These are phyloP conservation scores for Gastrolobium villosum DNA, from an alignment of 306 rosid genomes.

Conservation along the genomic window DNA sequence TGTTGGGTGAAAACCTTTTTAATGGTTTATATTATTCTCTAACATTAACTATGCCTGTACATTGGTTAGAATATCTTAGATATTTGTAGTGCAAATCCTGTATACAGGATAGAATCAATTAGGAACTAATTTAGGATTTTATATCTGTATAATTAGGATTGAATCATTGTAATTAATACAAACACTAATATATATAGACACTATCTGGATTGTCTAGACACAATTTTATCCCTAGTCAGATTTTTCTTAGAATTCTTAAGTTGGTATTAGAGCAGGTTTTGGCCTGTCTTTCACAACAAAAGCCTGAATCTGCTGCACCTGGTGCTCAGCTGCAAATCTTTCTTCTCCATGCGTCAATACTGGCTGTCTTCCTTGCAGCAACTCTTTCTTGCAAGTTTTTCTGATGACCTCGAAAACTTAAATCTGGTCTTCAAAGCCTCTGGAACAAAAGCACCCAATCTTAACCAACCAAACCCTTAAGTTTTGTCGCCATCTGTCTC, in stretches of 20 bases:
- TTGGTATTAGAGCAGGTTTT: not conserved
- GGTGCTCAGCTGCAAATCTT: not conserved
- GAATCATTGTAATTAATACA: not conserved
- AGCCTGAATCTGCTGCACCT: not conserved
- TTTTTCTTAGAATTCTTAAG: not conserved
- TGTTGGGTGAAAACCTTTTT: no score
- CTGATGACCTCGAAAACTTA: not conserved
- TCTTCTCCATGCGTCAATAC: not conserved
- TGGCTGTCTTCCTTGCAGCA: not conserved
- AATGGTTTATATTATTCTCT: no score
- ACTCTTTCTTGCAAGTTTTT: not conserved
- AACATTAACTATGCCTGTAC: slow-evolving; percentile 15
- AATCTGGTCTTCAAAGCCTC: not conserved
- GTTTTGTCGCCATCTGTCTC: not conserved
- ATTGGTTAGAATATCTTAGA: slow-evolving; percentile 21
- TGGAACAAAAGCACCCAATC: not conserved
- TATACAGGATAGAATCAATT: not conserved
- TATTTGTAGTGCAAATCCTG: slow-evolving; percentile 8
- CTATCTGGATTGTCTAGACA: not conserved
- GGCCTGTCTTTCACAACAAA: not conserved
- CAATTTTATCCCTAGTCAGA: not conserved
- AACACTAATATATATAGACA: not conserved
- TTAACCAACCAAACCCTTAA: not conserved
- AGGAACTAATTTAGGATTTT: not conserved
- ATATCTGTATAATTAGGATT: not conserved